These are phyloP conservation scores for Lecanicillium sp. DNA, from an alignment of 2,329 filamentous ascomycete genomes.

Conservation along the genomic window DNA sequence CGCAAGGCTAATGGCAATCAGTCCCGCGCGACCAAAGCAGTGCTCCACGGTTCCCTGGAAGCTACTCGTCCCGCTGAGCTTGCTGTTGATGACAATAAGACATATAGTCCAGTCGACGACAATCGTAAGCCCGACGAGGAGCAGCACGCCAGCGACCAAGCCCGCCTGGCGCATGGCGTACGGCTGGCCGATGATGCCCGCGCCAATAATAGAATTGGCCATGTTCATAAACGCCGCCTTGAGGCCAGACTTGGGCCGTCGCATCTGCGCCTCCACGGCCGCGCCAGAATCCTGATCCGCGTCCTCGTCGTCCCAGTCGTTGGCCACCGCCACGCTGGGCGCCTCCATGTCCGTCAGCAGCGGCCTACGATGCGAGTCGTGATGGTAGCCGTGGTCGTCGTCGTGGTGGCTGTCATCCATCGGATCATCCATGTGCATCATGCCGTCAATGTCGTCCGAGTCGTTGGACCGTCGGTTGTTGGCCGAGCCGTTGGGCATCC, in stretches of 20 bases:
- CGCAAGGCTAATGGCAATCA: constrained; percentile 81
- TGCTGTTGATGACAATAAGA: constrained; percentile 94
- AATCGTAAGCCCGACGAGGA: constrained; percentile 72
- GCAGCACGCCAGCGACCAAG: constrained; percentile 66
- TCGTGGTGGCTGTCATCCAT: constrained; percentile 10
- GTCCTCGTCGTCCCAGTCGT: constrained; percentile 32
- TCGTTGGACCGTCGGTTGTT: constrained; percentile 1
- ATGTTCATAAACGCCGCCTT: constrained; percentile 97
- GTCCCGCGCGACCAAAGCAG: constrained; percentile 81
- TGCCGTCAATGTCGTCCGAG: neutral
- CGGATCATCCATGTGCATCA: constrained; percentile 31
- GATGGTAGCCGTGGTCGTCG: constrained; percentile 39
- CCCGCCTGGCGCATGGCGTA: constrained; percentile 95
- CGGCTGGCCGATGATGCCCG: constrained; percentile 73
- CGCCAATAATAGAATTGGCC: constrained; percentile 94
- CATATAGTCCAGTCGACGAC: constrained; percentile 96
- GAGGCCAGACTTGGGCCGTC: constrained; percentile 75
- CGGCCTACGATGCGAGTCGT: constrained; percentile 48
- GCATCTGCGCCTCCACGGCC: constrained; percentile 45
- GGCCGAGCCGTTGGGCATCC: constrained; percentile 16
- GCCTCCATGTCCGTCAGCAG: constrained; percentile 78
- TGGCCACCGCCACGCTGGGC: constrained; percentile 63
- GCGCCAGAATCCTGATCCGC: constrained; percentile 29
- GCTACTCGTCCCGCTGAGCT: constrained; percentile 84
- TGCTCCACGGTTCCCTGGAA: constrained; percentile 95